These are phyloP conservation scores for Phoma sp. DNA, from an alignment of 2,329 filamentous ascomycete species.

Conservation along the genomic window DNA sequence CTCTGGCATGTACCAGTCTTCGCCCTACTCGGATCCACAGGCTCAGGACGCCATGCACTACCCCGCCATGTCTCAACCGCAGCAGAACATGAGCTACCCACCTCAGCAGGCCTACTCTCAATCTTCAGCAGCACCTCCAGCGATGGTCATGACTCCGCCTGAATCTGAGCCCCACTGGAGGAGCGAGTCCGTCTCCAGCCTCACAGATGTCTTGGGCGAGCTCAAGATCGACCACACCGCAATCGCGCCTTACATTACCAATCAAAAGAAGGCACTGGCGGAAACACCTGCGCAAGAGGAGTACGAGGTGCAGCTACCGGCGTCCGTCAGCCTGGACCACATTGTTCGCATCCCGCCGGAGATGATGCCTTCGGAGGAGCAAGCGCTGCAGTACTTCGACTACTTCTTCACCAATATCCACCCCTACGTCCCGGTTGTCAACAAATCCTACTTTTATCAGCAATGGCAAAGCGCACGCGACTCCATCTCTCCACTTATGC, in stretches of 20 bases:
- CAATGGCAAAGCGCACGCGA: conserved; percentile 86
- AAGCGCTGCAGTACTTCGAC: conserved; percentile 82
- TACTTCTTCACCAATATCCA: conserved; percentile 91
- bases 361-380: conserved; percentile 88
- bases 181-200: conserved; percentile 62
- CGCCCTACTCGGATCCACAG: conserved; percentile 44
- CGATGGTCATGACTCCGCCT: conserved; percentile 43
- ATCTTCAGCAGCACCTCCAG: conserved; percentile 29
- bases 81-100: conserved; percentile 45
- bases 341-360: conserved; percentile 89
- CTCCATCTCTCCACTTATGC: conserved; percentile 85
- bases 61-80: conserved; percentile 42
- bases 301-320: conserved; percentile 72
- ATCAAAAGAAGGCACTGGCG: conserved; percentile 62
- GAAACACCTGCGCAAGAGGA: conserved; percentile 73
- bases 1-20: conserved; percentile 45
- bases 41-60: conserved; percentile 47
- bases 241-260: conserved; percentile 84
- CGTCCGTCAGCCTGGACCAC: conserved; percentile 71
- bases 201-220: conserved; percentile 82
- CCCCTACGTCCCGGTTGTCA: conserved; percentile 89
- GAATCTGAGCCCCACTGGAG: conserved; percentile 59
- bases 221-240: conserved; percentile 87
- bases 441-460: conserved; percentile 80
- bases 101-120: conserved; percentile 44